A percentile compares a stretch with the other conserved stretches of the same genome.
These are phyloP conservation scores for Vachellia collinsii DNA, from an alignment of 306 rosid genomes.

Conservation along the genomic window DNA sequence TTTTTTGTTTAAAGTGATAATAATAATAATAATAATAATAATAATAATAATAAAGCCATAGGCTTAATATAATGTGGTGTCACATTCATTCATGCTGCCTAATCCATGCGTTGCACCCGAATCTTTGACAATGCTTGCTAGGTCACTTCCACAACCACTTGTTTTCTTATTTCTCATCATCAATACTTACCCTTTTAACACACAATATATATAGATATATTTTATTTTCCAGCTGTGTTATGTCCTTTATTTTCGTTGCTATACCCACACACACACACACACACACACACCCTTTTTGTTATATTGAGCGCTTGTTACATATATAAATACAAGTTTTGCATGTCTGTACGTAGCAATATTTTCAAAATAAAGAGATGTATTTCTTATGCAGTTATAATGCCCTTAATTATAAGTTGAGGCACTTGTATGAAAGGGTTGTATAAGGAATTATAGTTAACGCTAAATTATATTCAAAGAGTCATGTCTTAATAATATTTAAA, in stretches of 20 bases:
- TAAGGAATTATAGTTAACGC: background rate
- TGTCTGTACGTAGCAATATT: background rate
- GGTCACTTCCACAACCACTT: constrained; percentile 38
- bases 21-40: background rate
- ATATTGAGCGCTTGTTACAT: background rate
- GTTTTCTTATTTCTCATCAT: constrained; percentile 41
- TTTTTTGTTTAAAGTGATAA: constrained; percentile 4
- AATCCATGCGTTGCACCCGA: constrained; percentile 46
- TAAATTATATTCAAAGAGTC: background rate
- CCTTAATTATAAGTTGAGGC: background rate
- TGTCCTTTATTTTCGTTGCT: no score
- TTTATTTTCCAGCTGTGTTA: background rate
- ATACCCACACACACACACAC: no score
- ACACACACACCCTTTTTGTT: background rate
- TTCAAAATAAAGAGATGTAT: background rate
- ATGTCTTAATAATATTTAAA: background rate
- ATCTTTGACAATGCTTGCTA: constrained; percentile 50
- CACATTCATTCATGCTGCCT: constrained; percentile 51
- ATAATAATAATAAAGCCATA: constrained; percentile 21
- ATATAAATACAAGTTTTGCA: background rate
- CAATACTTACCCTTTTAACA: background rate
- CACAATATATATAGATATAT: no score
- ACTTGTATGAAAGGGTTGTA: background rate
- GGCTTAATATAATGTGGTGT: constrained; percentile 36
- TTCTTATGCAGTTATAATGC: no score